Evolutionary conservation across 1,284 basidiomycete species (phyloP), one percentile per base, ranked within the genome.

Genomic region (Heterobasidion parviporum): DNA sequence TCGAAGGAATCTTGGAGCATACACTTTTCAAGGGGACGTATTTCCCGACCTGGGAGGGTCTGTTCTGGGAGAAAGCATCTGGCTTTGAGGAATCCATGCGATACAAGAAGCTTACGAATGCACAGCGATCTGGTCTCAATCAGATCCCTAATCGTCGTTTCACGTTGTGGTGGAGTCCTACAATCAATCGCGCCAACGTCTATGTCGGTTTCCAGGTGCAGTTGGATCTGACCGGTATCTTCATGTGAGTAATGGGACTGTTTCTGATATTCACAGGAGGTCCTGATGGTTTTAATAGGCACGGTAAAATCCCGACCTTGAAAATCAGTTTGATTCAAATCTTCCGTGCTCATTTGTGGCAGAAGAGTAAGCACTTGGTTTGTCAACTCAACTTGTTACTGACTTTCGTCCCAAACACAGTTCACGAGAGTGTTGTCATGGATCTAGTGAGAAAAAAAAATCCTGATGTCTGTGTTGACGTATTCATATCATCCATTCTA

Each of bases 181-280:
- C 92, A 1, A 94, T 98, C 77, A 98, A 98, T 74, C 91, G 95
- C 62, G 94, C 95, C 55, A 99, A 98, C 68, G 94, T 98, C 70
- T 98, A 98, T 68, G 94, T 98, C 68, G 97, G 96, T 83, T 99
- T 99, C 89, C 97, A 99, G 72, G 97, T 99, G 18, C 97, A 98
- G 67, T 82, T 98, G 52, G 96, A 98, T 79, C 73, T 98, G 61
- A 98, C 96, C 26, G 96, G 94, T 68, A 92, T 92, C 57, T 92
- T 92, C 77, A 92, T 92, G 88, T 81, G 53, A 65, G 80, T 68
- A 18, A 51, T 14, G 8, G 32, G 9, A 18, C 49, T 7, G 10
- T 52, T 12, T 41, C 15, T 53, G 14, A n/a, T 14, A 43, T 14
- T 46, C 26, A 41, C 47, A 6, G 45, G 56, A 36, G 59, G 58